phyloP scores from a whole-genome alignment of 176 grass and related monocot genomes.

The Elymus sibiricus region DNA sequence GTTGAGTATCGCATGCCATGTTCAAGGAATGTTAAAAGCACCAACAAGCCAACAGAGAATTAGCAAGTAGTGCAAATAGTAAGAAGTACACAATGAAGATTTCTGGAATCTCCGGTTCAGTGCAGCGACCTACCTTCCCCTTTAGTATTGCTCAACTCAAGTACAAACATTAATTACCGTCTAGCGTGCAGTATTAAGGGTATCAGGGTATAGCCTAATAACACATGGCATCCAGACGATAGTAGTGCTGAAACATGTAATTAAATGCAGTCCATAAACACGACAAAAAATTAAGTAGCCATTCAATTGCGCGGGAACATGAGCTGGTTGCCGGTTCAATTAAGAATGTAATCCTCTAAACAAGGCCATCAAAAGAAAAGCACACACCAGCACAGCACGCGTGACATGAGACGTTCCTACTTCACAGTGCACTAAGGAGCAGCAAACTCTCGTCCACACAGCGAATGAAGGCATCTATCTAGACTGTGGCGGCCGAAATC shows the following conservation, averaged over 20 bases:
- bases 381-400: neutral
- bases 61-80: neutral
- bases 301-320: neutral
- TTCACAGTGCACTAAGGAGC: neutral
- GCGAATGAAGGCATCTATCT: neutral
- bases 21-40: neutral
- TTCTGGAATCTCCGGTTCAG: neutral
- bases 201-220: neutral
- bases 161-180: neutral
- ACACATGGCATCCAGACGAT: neutral
- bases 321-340: neutral
- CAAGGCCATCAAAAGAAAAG: neutral
- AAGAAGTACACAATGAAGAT: neutral
- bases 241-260: neutral
- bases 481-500: neutral
- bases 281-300: neutral
- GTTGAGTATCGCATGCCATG: neutral
- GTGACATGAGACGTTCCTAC: neutral
- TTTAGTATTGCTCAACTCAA: neutral
- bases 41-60: neutral
- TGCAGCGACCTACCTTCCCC: neutral
- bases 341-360: neutral
- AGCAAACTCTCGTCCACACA: neutral
- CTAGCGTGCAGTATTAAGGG: neutral
- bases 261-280: neutral